Conservation (phyloP, 306 rosid genomes). For the Malus orientalis region DNA sequence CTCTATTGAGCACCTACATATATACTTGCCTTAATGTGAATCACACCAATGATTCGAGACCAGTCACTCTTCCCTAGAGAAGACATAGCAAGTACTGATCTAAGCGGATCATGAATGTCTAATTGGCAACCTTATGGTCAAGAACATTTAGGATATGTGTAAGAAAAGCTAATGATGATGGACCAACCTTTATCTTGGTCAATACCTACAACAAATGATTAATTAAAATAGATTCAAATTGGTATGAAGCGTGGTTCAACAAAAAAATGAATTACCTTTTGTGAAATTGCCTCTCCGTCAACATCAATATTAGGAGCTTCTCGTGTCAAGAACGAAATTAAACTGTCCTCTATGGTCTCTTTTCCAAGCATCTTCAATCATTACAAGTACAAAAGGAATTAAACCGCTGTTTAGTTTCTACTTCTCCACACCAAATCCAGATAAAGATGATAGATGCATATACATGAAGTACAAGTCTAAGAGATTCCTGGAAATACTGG, state of each 20-base stretch:
- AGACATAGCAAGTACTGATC: too few species aligned
- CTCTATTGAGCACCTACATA: too few species aligned
- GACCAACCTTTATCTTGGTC: slow-evolving; percentile 78
- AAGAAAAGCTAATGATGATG: slow-evolving; percentile 76
- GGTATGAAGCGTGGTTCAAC: neutral
- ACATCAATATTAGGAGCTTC: slow-evolving; percentile 60
- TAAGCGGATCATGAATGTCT: too few species aligned
- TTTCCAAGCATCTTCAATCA: slow-evolving; percentile 78
- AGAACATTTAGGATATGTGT: too few species aligned
- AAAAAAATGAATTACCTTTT: slow-evolving; percentile 40
- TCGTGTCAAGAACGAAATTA: slow-evolving; percentile 58
- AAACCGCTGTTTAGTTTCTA: slow-evolving; percentile 3
- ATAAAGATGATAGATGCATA: slow-evolving; percentile 7
- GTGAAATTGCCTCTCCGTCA: slow-evolving; percentile 50
- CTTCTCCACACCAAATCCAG: slow-evolving; percentile 19
- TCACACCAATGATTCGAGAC: too few species aligned
- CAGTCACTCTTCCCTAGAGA: too few species aligned
- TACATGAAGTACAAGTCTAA: neutral
- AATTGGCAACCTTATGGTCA: too few species aligned
- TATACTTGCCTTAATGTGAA: too few species aligned
- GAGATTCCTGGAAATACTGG: neutral
- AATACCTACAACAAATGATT: slow-evolving; percentile 51
- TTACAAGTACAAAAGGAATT: slow-evolving; percentile 10
- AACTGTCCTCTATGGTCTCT: slow-evolving; percentile 79
- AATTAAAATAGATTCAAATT: slow-evolving; percentile 12